These are phyloP conservation scores for Candida rishiriensis DNA, from an alignment of 805 yeast species.

Conservation along the genomic window DNA sequence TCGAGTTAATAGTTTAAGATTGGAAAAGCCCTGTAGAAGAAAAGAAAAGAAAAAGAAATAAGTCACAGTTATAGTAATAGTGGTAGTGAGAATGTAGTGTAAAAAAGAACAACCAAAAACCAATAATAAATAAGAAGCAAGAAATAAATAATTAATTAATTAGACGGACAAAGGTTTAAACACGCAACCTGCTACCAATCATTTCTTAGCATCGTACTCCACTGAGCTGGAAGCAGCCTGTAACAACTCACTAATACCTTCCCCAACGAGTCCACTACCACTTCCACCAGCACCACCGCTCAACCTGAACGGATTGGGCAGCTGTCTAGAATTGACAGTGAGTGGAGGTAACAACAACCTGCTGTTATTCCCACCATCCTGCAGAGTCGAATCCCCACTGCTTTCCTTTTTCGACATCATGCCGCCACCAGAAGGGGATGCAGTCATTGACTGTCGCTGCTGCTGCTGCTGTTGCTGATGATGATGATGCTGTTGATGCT, in stretches of 20 bases:
- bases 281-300: slow-evolving; percentile 1
- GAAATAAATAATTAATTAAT: not conserved
- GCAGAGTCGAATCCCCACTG: slow-evolving; percentile 1
- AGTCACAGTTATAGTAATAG: not conserved
- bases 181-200: slow-evolving; percentile 28
- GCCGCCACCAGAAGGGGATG: not conserved
- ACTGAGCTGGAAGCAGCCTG: slow-evolving; percentile 19
- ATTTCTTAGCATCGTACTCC: slow-evolving; percentile 10
- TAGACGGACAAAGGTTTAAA: not conserved
- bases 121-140: not conserved
- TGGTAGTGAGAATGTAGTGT: not conserved
- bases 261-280: slow-evolving; percentile 2
- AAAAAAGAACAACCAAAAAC: not conserved
- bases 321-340: slow-evolving; percentile 13
- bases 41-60: not conserved
- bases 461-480: not conserved
- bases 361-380: not conserved
- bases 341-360: slow-evolving; percentile 20
- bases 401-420: not conserved
- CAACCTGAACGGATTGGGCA: slow-evolving; percentile 15
- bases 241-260: slow-evolving; percentile 17
- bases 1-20: no score
- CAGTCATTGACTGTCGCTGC: slow-evolving; percentile 1
- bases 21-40: no score
- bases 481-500: not conserved